Evolutionary conservation across 177 flowering plant genomes (phyloP), one percentile per base, ranked within the genome.

Genomic region (Vitis hybrid): DNA sequence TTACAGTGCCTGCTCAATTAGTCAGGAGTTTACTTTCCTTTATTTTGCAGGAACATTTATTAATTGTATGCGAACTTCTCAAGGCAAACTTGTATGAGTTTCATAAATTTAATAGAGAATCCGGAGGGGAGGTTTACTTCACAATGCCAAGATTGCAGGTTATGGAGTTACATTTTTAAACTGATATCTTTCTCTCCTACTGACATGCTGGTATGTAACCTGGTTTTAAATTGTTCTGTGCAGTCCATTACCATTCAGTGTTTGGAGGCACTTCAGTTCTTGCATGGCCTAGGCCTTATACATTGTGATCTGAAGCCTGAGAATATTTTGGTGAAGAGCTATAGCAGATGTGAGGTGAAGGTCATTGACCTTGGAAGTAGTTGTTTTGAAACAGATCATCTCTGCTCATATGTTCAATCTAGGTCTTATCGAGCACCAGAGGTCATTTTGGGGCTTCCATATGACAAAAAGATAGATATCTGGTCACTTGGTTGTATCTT

Each of bases 401-500:
- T 95, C 13, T 95, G 98, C 81, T 93, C 98, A 6, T 95, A 95
- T 75, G 99, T 95, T 55, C 99, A 95, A 58, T 95, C 99, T 48
- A 86, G 99, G 75, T 95, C 99, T 18, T 95, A 95, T 75, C 93
- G 99, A 52, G 98, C 99, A 12, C 99, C 99, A 20, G 99, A 95
- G 77, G 99, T 95, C 76, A 88, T 95, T 52, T 73, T 95, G 79
- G 99, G 98, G 39, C 93, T 93, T 78, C 84, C 97, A 67, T 95
- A 95, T 85, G 97, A 90, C 74, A 91, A 89, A 66, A 95, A 93
- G 85, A 95, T 95, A 51, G 99, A 95, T 70, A 67, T 95, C 48
- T 95, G 99, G 99, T 95, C 99, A 26, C 99, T 95, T 76, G 99
- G 99, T 56, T 95, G 99, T 81, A 95, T 95, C 73, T 80, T 95